Evolutionary conservation across 441 rosid genomes (phyloP).

Genomic region (Arabidopsis lyrata): DNA sequence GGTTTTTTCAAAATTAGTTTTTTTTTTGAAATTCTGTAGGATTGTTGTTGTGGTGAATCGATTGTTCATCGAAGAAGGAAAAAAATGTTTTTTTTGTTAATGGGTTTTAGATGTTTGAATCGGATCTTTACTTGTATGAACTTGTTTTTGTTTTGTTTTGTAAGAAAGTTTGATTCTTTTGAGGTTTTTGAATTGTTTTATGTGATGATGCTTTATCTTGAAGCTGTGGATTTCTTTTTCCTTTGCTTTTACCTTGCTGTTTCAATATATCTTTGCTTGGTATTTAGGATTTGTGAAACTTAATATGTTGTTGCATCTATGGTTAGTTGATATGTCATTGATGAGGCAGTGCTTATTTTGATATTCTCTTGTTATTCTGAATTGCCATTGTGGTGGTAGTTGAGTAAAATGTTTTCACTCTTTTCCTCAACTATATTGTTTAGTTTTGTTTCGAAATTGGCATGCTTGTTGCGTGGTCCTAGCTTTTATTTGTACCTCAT

Average conservation of each 20-base stretch:
- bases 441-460: conserved; percentile 20
- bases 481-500: background rate
- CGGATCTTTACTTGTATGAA: conserved; percentile 25
- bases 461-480: conserved; percentile 17
- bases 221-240: conserved; percentile 26
- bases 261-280: conserved; percentile 23
- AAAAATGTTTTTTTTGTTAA: background rate
- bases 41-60: conserved; percentile 21
- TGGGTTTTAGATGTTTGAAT: conserved; percentile 24
- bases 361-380: background rate
- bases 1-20: background rate
- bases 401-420: conserved; percentile 21
- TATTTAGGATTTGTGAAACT: conserved; percentile 31
- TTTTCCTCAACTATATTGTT: conserved; percentile 13
- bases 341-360: conserved; percentile 12
- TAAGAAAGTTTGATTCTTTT: conserved; percentile 9
- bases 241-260: conserved; percentile 29
- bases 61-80: background rate
- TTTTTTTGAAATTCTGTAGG: background rate
- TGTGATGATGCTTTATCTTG: conserved; percentile 34
- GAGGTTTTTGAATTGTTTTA: conserved; percentile 1
- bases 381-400: conserved; percentile 30
- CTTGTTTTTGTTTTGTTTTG: conserved; percentile 9
- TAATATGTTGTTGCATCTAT: background rate
- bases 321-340: conserved; percentile 29